Percentiles rank a stretch among this genome's conserved stretches.
These are phyloP conservation scores for Acacia acuminata DNA, from an alignment of 306 rosid genomes.

Conservation along the genomic window DNA sequence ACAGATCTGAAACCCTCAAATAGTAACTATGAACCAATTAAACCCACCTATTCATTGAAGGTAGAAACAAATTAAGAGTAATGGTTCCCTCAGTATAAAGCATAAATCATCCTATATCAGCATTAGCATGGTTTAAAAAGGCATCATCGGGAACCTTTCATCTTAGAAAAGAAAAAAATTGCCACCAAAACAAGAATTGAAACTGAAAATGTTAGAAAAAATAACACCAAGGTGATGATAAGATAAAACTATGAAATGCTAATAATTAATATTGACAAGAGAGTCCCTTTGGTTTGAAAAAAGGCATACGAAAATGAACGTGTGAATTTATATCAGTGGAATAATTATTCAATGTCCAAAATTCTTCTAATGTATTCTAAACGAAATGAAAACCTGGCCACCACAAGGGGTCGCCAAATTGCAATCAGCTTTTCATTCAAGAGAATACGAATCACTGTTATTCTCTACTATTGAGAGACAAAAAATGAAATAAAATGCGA, in stretches of 20 bases:
- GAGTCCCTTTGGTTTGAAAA: neutral
- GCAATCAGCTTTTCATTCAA: neutral
- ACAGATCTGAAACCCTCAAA: neutral
- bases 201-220: neutral
- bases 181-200: neutral
- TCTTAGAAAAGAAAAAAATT: neutral
- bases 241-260: neutral
- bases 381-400: neutral
- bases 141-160: conserved; percentile 41
- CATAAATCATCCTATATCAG: conserved; percentile 55
- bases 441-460: neutral
- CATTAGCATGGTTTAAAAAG: conserved; percentile 70
- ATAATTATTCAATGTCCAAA: neutral
- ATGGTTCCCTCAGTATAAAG: conserved; percentile 60
- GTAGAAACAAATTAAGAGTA: neutral
- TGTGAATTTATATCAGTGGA: neutral
- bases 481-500: neutral
- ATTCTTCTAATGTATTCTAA: too few relatives aligned
- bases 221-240: neutral
- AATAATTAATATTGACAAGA: neutral
- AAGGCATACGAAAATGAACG: neutral
- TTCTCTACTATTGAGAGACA: neutral
- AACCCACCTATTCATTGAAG: neutral
- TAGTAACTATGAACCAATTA: neutral
- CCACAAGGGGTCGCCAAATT: neutral